Percentiles rank a stretch among this genome's conserved stretches.
Evolutionary conservation across 2,329 filamentous ascomycete genomes (phyloP).

Genomic region (Scolecobasidium constrictum): DNA sequence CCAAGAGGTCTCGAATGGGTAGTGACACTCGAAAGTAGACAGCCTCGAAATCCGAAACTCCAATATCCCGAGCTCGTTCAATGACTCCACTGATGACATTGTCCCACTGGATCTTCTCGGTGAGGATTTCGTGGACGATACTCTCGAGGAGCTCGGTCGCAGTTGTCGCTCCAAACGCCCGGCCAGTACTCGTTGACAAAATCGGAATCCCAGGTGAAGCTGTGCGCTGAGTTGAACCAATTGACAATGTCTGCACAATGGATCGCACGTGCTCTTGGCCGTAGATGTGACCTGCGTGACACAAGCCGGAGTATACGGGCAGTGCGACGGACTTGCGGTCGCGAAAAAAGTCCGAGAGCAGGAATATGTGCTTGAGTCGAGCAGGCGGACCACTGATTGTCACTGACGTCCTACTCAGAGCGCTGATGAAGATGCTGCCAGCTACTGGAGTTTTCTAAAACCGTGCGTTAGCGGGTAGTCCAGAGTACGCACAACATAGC

Average conservation of each 20-base stretch:
- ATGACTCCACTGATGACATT: not conserved
- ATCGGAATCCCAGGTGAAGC: not conserved
- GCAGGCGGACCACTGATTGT: constrained; percentile 21
- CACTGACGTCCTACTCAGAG: not conserved
- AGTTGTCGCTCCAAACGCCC: not conserved
- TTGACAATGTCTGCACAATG: constrained; percentile 15
- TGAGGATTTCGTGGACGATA: constrained; percentile 1
- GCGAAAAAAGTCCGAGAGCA: constrained; percentile 16
- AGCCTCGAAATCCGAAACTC: not conserved
- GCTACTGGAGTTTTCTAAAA: not conserved
- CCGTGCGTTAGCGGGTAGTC: not conserved
- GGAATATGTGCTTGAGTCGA: constrained; percentile 17
- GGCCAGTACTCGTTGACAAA: not conserved
- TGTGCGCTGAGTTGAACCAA: not conserved
- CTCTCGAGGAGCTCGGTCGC: not conserved
- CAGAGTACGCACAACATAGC: constrained; percentile 8
- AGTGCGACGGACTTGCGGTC: constrained; percentile 15
- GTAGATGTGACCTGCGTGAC: constrained; percentile 21
- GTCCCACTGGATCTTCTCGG: not conserved
- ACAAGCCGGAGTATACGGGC: constrained; percentile 18
- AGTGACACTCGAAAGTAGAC: not conserved
- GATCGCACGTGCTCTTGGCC: constrained; percentile 16
- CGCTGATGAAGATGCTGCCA: not conserved
- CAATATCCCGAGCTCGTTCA: not conserved
- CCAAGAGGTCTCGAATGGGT: not conserved